Evolutionary conservation across 2,329 filamentous ascomycete genomes (phyloP).

Genomic region (Thielaviopsis punctulata): DNA sequence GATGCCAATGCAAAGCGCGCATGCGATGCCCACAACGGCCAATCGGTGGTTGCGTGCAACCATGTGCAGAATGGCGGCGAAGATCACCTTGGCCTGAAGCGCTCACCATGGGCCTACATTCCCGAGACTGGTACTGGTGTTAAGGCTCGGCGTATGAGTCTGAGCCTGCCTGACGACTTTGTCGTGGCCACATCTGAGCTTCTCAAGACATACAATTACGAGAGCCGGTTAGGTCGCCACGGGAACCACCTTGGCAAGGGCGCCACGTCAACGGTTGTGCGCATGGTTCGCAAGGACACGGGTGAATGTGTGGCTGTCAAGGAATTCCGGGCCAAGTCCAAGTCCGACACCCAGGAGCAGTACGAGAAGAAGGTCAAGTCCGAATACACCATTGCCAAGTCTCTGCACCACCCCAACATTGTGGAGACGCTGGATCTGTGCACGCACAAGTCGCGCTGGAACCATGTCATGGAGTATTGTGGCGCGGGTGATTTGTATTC

Average conservation of each 20-base stretch:
- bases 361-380: slow-evolving; percentile 84
- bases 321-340: slow-evolving; percentile 61
- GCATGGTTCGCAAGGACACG: slow-evolving; percentile 57
- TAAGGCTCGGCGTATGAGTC: slow-evolving; percentile 62
- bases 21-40: slow-evolving; percentile 14
- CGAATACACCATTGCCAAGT: slow-evolving; percentile 76
- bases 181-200: slow-evolving; percentile 53
- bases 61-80: slow-evolving; percentile 1
- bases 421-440: slow-evolving; percentile 66
- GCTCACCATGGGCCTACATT: slow-evolving; percentile 39
- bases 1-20: slow-evolving; percentile 22
- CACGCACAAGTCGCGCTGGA: slow-evolving; percentile 59
- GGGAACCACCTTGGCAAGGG: slow-evolving; percentile 67
- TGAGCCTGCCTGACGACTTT: slow-evolving; percentile 58
- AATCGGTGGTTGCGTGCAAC: not conserved
- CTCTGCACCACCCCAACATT: slow-evolving; percentile 71
- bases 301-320: slow-evolving; percentile 68
- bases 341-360: slow-evolving; percentile 51
- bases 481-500: slow-evolving; percentile 63
- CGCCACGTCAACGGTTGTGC: slow-evolving; percentile 63
- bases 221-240: slow-evolving; percentile 52
- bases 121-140: slow-evolving; percentile 56
- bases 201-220: slow-evolving; percentile 50
- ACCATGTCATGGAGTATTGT: slow-evolving; percentile 90
- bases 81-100: slow-evolving; percentile 18